phyloP scores from a whole-genome alignment of 768 basidiomycete species.

The Lactarius hengduanensis region DNA sequence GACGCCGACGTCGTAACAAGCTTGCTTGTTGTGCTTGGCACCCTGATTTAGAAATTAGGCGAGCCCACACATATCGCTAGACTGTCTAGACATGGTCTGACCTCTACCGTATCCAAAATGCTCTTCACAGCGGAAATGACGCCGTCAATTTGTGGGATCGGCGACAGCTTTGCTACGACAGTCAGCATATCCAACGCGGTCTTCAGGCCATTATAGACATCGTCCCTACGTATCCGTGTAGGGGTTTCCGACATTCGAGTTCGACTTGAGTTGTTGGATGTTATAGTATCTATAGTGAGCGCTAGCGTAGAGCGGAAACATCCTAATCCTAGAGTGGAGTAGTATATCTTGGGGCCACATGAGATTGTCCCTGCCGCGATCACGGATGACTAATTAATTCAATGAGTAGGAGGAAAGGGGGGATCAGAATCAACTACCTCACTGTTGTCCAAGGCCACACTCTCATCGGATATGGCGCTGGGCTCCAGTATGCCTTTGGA shows the following conservation, averaged over 20 bases:
- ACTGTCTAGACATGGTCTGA: not conserved
- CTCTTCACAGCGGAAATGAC: slow-evolving; percentile 11
- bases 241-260: slow-evolving; percentile 8
- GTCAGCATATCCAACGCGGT: slow-evolving; percentile 3
- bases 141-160: slow-evolving; percentile 16
- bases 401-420: too few species aligned
- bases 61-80: not conserved
- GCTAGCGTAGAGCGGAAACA: not conserved
- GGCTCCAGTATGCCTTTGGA: too few species aligned
- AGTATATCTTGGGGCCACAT: not conserved
- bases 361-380: not conserved
- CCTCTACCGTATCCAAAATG: slow-evolving; percentile 22
- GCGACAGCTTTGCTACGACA: not conserved
- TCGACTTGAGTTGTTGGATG: not conserved
- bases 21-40: slow-evolving; percentile 27
- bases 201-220: slow-evolving; percentile 20
- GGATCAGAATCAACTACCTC: too few species aligned
- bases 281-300: not conserved
- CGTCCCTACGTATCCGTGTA: slow-evolving; percentile 9
- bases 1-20: slow-evolving; percentile 19
- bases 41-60: slow-evolving; percentile 8
- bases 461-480: too few species aligned
- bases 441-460: too few species aligned
- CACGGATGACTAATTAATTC: too few species aligned
- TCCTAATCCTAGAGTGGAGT: not conserved